A percentile compares a stretch with the other conserved stretches of the same genome.
phyloP scores from a whole-genome alignment of 179 eudicot genomes.

The Gypsophila paniculata region DNA sequence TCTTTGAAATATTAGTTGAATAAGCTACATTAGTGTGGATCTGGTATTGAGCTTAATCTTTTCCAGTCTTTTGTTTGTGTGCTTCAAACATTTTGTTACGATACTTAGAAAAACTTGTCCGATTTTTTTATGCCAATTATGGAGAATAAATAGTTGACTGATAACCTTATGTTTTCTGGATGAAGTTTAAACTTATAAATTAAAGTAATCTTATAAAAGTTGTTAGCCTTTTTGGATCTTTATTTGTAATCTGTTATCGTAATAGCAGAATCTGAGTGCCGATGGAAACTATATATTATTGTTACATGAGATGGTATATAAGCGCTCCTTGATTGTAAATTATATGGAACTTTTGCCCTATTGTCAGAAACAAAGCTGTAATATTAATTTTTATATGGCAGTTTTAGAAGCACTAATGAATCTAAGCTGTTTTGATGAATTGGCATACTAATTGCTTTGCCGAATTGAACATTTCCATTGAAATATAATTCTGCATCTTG shows the following conservation, averaged over 20 bases:
- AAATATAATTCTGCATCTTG: not conserved
- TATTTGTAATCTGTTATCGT: not conserved
- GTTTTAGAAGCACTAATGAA: not conserved
- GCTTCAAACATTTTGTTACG: not conserved
- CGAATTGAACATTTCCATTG: not conserved
- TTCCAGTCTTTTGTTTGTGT: not conserved
- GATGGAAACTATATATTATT: not conserved
- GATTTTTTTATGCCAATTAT: not conserved
- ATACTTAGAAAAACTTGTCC: not conserved
- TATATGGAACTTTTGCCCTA: not conserved
- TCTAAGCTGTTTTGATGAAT: not conserved
- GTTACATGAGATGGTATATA: not conserved
- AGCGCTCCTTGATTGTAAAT: not conserved
- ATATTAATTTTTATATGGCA: not conserved
- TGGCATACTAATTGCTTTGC: not conserved
- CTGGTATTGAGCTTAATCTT: not conserved
- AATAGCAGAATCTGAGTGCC: not conserved
- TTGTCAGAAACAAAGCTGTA: not conserved
- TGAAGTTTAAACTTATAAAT: not conserved
- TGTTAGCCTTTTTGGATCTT: not conserved
- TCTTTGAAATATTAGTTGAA: not conserved
- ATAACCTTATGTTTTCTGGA: conserved; percentile 2
- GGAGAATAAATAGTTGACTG: not conserved
- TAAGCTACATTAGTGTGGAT: conserved; percentile 6
- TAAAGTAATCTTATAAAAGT: not conserved